Evolutionary conservation across 1,284 basidiomycete species (phyloP), one percentile per base, ranked within the genome.

Genomic region (Athelia sp.): DNA sequence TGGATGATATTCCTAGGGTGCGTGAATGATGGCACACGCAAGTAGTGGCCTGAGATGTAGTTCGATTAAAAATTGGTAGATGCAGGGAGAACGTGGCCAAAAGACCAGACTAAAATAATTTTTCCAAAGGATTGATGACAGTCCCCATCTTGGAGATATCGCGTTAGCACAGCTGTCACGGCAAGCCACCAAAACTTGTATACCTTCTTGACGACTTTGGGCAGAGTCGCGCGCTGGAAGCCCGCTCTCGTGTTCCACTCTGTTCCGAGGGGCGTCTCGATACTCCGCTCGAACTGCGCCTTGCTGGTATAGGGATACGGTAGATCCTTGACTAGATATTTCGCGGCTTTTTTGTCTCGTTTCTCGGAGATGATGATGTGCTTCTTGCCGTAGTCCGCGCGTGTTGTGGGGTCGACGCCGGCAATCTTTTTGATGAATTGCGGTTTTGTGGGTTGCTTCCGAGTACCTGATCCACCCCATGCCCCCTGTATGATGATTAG

Each of bases 341-440:
- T 90, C 11, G 82, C 73, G 1, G 91, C 92, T 66, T 98, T 98
- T 72, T 93, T 94, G 72, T 98, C 94, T 50, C 85, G 82, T 63
- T 87, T 89, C 69, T 99, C 94, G 1, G 90, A 91, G 61, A 99
- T 91, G 71, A 99, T 97, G 57, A 99, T 83, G 65, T 97, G 85
- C 8, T 82, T 75, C 63, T 93, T 90, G 47, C 76, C 75, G 53
- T 86, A 86, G 69, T 99, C 97, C 43, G 89, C 87, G 45, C 97
- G 88, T 46, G 83, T 70, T 3, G 73, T 72, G 0, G 89, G 85
- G 53, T 87, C 84, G 49, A 98, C 73, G 8, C 96, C 95, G 0
- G 89, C 78, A 17, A 90, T 69, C 60, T 87, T 87, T 65, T 93
- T 93, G 64, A 94, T 78, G 53, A 86, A 75, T 52, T 77, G 69